Evolutionary conservation across 352 stramenopile species (phyloP).

Genomic region (Pythium myriotylum): DNA sequence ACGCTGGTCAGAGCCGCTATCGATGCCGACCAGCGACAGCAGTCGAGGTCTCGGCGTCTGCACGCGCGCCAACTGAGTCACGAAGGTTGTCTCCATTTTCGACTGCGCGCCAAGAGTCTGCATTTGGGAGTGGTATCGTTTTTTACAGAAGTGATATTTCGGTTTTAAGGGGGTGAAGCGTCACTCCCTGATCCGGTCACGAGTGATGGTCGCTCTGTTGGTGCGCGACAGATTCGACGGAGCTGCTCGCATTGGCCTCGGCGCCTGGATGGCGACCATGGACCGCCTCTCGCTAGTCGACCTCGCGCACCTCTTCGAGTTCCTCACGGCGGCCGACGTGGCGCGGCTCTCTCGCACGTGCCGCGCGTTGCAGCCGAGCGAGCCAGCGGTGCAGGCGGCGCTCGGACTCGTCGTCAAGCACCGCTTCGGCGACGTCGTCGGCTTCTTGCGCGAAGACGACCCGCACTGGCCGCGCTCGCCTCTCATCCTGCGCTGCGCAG

Average conservation of each 20-base stretch:
- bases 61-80: conserved; percentile 44
- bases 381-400: conserved; percentile 47
- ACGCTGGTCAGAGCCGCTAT: background rate
- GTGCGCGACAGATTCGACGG: conserved; percentile 25
- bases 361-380: conserved; percentile 36
- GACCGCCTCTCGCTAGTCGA: conserved; percentile 57
- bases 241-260: conserved; percentile 1
- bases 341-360: conserved; percentile 51
- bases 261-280: conserved; percentile 33
- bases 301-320: conserved; percentile 61
- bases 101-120: background rate
- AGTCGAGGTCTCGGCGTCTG: conserved; percentile 38
- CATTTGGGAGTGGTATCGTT: background rate
- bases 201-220: conserved; percentile 28
- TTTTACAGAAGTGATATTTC: conserved; percentile 12
- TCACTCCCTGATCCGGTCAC: conserved; percentile 1
- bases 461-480: conserved; percentile 61
- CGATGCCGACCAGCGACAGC: conserved; percentile 19
- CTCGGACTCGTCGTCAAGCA: conserved; percentile 61
- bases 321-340: conserved; percentile 63
- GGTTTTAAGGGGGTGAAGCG: conserved; percentile 17
- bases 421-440: conserved; percentile 53
- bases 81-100: background rate
- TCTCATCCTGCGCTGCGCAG: conserved; percentile 55
- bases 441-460: conserved; percentile 55